Percentiles rank a stretch among this genome's conserved stretches.
These are phyloP conservation scores for Candida verbasci DNA, from an alignment of 805 yeast genomes.

Conservation along the genomic window DNA sequence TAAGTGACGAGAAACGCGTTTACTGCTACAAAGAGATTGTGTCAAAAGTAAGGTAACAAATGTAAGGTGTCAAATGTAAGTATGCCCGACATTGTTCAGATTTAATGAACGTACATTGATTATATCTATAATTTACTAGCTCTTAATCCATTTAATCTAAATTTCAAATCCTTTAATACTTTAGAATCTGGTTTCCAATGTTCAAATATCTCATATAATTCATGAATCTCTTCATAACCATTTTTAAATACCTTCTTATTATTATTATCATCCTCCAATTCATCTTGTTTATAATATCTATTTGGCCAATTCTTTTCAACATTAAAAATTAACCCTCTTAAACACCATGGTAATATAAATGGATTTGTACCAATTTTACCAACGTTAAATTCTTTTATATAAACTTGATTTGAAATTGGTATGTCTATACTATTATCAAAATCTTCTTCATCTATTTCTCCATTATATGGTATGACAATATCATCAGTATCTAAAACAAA, in stretches of 20 bases:
- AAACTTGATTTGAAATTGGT: conserved; percentile 33
- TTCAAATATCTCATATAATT: conserved; percentile 67
- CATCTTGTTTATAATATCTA: conserved; percentile 35
- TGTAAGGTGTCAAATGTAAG: no score
- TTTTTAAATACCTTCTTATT: conserved; percentile 12
- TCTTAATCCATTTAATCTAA: conserved; percentile 57
- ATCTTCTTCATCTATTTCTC: conserved; percentile 6
- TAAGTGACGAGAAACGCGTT: no score
- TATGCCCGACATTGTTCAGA: no score
- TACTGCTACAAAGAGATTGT: no score
- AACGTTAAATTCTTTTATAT: conserved; percentile 49
- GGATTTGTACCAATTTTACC: conserved; percentile 75
- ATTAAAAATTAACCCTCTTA: conserved; percentile 74
- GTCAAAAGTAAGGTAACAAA: no score
- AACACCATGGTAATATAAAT: conserved; percentile 86
- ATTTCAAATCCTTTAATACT: conserved; percentile 76
- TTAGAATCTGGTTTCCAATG: conserved; percentile 86
- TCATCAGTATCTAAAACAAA: conserved; percentile 74
- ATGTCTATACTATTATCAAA: conserved; percentile 6
- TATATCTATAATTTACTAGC: conserved; percentile 29
- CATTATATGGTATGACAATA: conserved; percentile 32
- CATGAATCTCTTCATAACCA: conserved; percentile 52
- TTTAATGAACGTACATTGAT: no score
- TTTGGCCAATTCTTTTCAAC: conserved; percentile 46
- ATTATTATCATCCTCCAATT: conserved; percentile 23